Conservation (phyloP, 139 green algal genomes). For the Tetradesmus lagerheimii region DNA sequence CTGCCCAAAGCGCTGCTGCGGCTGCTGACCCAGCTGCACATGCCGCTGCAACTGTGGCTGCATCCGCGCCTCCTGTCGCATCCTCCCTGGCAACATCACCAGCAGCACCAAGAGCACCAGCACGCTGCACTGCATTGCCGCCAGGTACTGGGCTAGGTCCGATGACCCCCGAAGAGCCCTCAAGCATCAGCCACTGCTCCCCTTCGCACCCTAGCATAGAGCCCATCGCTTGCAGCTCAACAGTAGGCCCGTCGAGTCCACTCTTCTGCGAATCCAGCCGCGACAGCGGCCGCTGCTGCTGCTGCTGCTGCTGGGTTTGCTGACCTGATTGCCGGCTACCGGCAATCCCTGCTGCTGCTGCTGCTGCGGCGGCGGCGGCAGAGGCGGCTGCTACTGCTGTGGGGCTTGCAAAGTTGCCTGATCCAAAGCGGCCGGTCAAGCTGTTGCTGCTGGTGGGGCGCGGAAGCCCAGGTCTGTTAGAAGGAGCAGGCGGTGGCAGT, state of each 20-base stretch:
- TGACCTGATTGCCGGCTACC: background rate
- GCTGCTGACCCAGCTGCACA: background rate
- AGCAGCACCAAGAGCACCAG: conserved; percentile 8
- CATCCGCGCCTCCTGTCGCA: background rate
- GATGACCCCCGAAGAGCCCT: conserved; percentile 10
- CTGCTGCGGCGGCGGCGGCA: no score
- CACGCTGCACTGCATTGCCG: no score
- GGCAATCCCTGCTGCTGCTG: background rate
- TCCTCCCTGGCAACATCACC: background rate
- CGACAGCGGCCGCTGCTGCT: background rate
- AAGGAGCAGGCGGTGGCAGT: background rate
- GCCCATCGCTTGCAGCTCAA: conserved; percentile 26
- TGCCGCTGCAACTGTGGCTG: background rate
- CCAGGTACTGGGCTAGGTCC: background rate
- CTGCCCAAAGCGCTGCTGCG: background rate
- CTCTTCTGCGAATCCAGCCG: background rate
- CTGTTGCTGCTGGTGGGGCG: background rate
- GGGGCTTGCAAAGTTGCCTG: background rate
- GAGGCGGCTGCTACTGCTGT: conserved; percentile 5
- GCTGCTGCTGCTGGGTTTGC: background rate
- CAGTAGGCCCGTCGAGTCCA: background rate
- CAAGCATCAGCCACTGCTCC: conserved; percentile 30
- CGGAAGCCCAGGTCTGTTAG: background rate
- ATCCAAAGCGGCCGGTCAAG: background rate
- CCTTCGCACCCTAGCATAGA: conserved; percentile 25